Conservation (phyloP, 2,329 filamentous ascomycete genomes). For the Trichothecium sympodiale region DNA sequence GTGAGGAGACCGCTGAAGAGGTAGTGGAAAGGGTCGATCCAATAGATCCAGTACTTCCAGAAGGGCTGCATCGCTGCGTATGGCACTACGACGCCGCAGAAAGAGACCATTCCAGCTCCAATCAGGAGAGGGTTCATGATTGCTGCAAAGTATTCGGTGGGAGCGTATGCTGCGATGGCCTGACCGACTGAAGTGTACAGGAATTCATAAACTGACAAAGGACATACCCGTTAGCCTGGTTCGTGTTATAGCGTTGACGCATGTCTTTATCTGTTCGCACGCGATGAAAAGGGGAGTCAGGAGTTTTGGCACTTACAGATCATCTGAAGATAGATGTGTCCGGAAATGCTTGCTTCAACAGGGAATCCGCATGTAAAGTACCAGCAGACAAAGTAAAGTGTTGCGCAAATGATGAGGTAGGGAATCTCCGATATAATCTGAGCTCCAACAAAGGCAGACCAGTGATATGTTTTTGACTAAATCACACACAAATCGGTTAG, state of each 20-base stretch:
- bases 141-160: slow-evolving; percentile 36
- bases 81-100: slow-evolving; percentile 61
- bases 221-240: slow-evolving; percentile 13
- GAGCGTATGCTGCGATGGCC: slow-evolving; percentile 35
- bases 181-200: slow-evolving; percentile 31
- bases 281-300: no score
- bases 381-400: slow-evolving; percentile 42
- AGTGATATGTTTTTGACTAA: slow-evolving; percentile 46
- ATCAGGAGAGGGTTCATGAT: slow-evolving; percentile 34
- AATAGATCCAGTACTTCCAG: slow-evolving; percentile 49
- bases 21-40: slow-evolving; percentile 44
- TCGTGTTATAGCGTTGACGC: no score
- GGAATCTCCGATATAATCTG: slow-evolving; percentile 36
- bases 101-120: slow-evolving; percentile 35
- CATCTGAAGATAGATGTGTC: slow-evolving; percentile 33
- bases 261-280: no score
- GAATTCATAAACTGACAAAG: slow-evolving; percentile 28
- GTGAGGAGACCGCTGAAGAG: slow-evolving; percentile 37
- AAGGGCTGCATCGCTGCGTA: slow-evolving; percentile 47
- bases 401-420: slow-evolving; percentile 30
- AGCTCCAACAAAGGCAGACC: slow-evolving; percentile 46
- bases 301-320: slow-evolving; percentile 33
- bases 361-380: slow-evolving; percentile 47
- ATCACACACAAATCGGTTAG: background rate
- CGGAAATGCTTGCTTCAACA: slow-evolving; percentile 28